Evolutionary conservation across 768 basidiomycete genomes (phyloP).

Genomic region (Psilocybe cubensis): DNA sequence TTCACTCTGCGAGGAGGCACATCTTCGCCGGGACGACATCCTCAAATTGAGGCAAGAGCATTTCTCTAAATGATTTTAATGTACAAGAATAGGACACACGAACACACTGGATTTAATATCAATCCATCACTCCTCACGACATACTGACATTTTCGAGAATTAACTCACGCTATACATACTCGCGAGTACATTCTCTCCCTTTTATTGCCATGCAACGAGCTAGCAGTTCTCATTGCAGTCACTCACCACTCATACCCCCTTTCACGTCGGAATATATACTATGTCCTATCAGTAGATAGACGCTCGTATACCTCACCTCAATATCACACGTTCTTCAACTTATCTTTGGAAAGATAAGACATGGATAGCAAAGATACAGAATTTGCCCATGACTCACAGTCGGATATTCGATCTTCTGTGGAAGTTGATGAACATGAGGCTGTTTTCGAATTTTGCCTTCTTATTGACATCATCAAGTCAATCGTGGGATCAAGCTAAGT

Average conservation of each 20-base stretch:
- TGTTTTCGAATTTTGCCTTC: background rate
- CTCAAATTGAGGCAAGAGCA: conserved; percentile 48
- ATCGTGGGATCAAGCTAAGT: background rate
- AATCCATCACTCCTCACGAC: background rate
- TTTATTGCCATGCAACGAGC: no score
- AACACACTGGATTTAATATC: no score
- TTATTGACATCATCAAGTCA: background rate
- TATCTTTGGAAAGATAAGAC: no score
- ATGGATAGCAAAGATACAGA: no score
- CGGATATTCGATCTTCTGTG: no score
- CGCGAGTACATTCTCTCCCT: no score
- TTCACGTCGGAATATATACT: background rate
- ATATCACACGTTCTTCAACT: no score
- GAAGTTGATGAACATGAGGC: background rate
- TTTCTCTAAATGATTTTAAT: background rate
- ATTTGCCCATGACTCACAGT: no score
- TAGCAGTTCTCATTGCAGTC: no score
- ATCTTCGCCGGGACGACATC: conserved; percentile 58
- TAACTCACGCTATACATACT: background rate
- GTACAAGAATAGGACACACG: background rate
- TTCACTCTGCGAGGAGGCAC: conserved; percentile 69
- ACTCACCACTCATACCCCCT: background rate
- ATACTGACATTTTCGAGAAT: background rate
- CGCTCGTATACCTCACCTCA: background rate
- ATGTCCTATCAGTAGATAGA: background rate